Evolutionary conservation across 768 basidiomycete species (phyloP).

Genomic region (Polyporus arcularius): DNA sequence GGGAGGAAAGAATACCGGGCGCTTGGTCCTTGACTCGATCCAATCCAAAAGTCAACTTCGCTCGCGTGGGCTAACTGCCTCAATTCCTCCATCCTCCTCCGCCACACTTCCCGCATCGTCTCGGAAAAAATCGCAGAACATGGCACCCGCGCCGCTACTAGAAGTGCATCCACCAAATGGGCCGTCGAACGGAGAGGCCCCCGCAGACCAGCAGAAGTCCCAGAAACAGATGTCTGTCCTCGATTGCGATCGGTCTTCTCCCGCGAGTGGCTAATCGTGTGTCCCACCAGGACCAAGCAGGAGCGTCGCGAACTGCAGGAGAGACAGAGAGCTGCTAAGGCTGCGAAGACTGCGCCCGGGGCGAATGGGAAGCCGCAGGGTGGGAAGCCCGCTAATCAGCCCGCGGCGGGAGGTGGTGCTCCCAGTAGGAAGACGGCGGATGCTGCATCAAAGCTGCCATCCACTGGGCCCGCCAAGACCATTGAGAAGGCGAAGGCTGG

Average conservation of each 20-base stretch:
- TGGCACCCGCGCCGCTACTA: conserved; percentile 26
- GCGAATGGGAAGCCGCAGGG: conserved; percentile 22
- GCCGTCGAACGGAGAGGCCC: conserved; percentile 16
- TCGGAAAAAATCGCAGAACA: conserved; percentile 1
- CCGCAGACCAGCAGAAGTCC: conserved; percentile 36
- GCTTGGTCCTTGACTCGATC: conserved; percentile 18
- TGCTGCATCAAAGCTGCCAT: conserved; percentile 7
- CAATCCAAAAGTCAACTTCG: conserved; percentile 10
- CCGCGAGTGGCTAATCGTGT: neutral
- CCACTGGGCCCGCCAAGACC: conserved; percentile 12
- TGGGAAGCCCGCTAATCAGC: conserved; percentile 23
- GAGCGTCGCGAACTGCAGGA: conserved; percentile 81
- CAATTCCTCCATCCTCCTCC: conserved; percentile 3
- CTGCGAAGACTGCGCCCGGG: conserved; percentile 35
- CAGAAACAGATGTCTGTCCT: conserved; percentile 57
- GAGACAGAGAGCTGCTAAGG: conserved; percentile 78
- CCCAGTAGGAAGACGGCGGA: conserved; percentile 26
- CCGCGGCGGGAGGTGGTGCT: conserved; percentile 14
- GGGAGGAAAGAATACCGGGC: neutral
- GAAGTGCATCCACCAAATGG: conserved; percentile 28
- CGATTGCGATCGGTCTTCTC: conserved; percentile 5
- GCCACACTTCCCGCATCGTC: neutral
- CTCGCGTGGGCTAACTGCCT: conserved; percentile 5
- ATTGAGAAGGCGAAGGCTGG: conserved; percentile 22
- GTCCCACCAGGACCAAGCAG: conserved; percentile 56